Evolutionary conservation across 202 grass and related monocot genomes (phyloP).

Genomic region (Saccharum hybrid): DNA sequence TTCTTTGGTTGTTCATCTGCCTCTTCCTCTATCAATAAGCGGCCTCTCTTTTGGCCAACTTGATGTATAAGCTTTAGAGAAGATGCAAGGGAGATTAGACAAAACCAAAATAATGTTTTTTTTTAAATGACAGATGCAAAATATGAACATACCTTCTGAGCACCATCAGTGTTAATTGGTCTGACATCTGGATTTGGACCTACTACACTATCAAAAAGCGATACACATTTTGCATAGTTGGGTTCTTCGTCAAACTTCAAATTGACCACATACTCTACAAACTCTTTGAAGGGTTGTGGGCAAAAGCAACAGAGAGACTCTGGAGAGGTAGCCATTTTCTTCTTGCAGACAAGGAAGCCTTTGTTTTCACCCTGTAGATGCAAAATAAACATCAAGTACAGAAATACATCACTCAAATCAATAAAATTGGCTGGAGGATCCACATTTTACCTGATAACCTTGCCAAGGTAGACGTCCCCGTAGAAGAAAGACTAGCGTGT

Average conservation of each 20-base stretch:
- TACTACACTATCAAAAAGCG: slow-evolving; percentile 90
- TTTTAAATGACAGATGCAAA: slow-evolving; percentile 20
- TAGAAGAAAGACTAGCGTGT: slow-evolving; percentile 97
- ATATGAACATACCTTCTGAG: slow-evolving; percentile 83
- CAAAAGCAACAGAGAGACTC: slow-evolving; percentile 85
- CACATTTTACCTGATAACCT: slow-evolving; percentile 85
- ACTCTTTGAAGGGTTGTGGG: slow-evolving; percentile 83
- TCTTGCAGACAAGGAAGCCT: slow-evolving; percentile 97
- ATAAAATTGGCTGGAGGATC: slow-evolving; percentile 10
- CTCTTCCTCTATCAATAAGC: slow-evolving; percentile 82
- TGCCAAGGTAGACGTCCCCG: slow-evolving; percentile 95
- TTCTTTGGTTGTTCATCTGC: slow-evolving; percentile 96
- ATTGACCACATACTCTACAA: slow-evolving; percentile 98
- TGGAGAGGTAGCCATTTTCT: slow-evolving; percentile 99
- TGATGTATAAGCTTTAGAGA: slow-evolving; percentile 84
- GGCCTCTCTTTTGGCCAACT: slow-evolving; percentile 98
- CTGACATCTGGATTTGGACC: slow-evolving; percentile 94
- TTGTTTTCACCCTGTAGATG: slow-evolving; percentile 90
- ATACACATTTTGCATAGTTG: slow-evolving; percentile 95
- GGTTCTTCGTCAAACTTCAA: slow-evolving; percentile 99
- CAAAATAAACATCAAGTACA: slow-evolving; percentile 31
- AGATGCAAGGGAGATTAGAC: slow-evolving; percentile 69
- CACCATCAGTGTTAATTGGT: slow-evolving; percentile 97
- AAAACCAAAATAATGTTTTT: slow-evolving; percentile 26
- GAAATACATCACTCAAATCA: slow-evolving; percentile 46